Evolutionary conservation across 2,329 filamentous ascomycete species (phyloP), one percentile per base, ranked within the genome.

Genomic region (Colletotrichum noveboracense): DNA sequence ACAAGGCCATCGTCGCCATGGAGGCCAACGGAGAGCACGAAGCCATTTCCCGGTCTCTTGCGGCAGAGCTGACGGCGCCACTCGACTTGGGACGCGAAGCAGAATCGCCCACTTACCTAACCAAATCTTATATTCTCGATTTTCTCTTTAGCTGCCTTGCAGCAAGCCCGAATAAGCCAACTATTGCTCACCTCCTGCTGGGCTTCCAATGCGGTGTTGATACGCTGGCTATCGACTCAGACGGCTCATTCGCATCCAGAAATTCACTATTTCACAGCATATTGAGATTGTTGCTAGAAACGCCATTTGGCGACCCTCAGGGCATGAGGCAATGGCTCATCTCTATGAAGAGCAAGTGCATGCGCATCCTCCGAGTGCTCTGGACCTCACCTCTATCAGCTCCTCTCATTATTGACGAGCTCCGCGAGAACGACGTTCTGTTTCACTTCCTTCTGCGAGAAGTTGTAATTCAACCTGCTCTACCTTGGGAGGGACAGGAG

Each of bases 1-100:
- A 96, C 87, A 95, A 96, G 83, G 94, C 96, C 26, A 94, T 98
- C 67, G 94, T 96, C 74, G 93, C 96, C n/a, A 88, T 99, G 68
- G 95, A 97, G 80, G 93, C 93, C 64, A 92, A 96, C 79, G 92
- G 94, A 56, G 93, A 96, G 80, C 90, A 95, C 38, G 93, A 96
- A 75, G 91, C 93, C n/a, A 95, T 98, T 70, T 91, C 95, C 0
- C 90, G 92, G 52, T 92, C 93, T 1, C 91, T 98, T 69, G 90
- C 93, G 13, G 88, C 91, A 2, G 93, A 95, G 80, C 89, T 98
- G 81, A 87, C 90, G 55, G 89, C 92, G 34, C 86, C 90, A 3
- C 89, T 97, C 71, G 96, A 98, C 79, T 85, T 94, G n/a, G 93
- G 94, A 66, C 90, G 91, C 76, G 93, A 94, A 71, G 89, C 92